A percentile compares a stretch with the other conserved stretches of the same genome.
Conservation (phyloP, 169 alveolate genomes). For the Amoebophrya sp. region DNA sequence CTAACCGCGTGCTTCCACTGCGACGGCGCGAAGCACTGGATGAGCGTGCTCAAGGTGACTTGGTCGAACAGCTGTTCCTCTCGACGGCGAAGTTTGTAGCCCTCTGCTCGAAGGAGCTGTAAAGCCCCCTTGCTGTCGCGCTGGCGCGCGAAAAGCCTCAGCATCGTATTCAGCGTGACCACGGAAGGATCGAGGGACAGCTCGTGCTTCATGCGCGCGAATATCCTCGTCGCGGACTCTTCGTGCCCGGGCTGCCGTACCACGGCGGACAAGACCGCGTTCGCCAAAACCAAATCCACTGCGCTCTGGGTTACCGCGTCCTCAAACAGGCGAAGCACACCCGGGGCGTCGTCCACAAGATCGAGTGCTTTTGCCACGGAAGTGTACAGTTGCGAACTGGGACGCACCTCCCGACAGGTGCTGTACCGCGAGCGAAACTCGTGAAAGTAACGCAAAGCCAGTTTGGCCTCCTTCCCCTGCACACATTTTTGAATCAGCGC, state of each 20-base stretch:
- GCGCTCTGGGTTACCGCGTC: too few relatives aligned
- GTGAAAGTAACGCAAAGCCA: neutral
- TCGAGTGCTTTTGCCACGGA: neutral
- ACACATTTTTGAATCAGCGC: neutral
- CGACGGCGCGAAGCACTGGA: neutral
- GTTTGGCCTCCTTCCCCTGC: neutral
- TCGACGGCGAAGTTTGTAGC: neutral
- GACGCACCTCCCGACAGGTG: neutral
- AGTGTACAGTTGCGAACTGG: neutral
- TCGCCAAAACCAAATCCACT: neutral
- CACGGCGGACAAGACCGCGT: neutral
- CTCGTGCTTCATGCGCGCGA: neutral
- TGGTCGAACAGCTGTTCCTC: neutral
- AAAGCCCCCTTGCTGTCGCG: neutral
- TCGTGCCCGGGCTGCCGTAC: neutral
- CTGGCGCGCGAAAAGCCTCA: neutral
- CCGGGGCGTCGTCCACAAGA: neutral
- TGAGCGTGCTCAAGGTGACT: neutral
- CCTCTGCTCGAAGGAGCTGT: neutral
- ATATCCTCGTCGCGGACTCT: neutral
- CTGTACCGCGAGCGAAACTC: too few relatives aligned
- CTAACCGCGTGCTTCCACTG: neutral
- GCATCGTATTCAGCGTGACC: neutral
- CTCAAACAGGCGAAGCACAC: neutral
- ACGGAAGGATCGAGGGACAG: neutral